A percentile compares a stretch with the other conserved stretches of the same genome.
These are phyloP conservation scores for Phytopythium ostracodes DNA, from an alignment of 352 stramenopile species.

Conservation along the genomic window DNA sequence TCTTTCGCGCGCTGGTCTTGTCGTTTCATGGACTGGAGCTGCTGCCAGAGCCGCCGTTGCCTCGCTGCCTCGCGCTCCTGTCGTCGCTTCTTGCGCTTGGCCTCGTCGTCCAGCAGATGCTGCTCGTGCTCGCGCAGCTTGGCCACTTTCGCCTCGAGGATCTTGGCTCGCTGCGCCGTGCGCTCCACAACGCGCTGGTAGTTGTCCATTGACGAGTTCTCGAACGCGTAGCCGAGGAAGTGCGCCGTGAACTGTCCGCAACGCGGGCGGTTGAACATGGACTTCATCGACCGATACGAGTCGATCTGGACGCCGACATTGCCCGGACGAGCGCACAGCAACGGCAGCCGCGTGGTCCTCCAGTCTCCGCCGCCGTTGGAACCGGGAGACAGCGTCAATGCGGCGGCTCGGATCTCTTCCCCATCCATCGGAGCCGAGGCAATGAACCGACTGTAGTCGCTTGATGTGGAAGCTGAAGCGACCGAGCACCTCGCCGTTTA, in stretches of 20 bases:
- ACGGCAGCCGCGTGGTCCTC: conserved; percentile 31
- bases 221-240: conserved; percentile 61
- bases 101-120: conserved; percentile 33
- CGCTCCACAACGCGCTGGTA: conserved; percentile 57
- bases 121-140: conserved; percentile 45
- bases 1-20: conserved; percentile 38
- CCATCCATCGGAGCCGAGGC: conserved; percentile 9
- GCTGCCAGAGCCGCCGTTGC: conserved; percentile 42
- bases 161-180: conserved; percentile 32
- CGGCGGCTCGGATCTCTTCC: conserved; percentile 19
- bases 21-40: conserved; percentile 41
- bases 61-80: conserved; percentile 37
- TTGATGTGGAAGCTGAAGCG: not conserved
- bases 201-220: conserved; percentile 72
- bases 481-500: not conserved
- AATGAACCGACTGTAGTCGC: not conserved
- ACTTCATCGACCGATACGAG: conserved; percentile 50
- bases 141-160: conserved; percentile 44
- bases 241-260: conserved; percentile 60
- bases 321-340: conserved; percentile 50
- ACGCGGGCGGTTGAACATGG: conserved; percentile 47
- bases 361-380: conserved; percentile 2
- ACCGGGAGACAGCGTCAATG: not conserved
- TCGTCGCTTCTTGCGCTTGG: conserved; percentile 29
- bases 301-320: conserved; percentile 82